Conservation (phyloP, 2,329 filamentous ascomycete genomes). For the Aspergillus sp. region DNA sequence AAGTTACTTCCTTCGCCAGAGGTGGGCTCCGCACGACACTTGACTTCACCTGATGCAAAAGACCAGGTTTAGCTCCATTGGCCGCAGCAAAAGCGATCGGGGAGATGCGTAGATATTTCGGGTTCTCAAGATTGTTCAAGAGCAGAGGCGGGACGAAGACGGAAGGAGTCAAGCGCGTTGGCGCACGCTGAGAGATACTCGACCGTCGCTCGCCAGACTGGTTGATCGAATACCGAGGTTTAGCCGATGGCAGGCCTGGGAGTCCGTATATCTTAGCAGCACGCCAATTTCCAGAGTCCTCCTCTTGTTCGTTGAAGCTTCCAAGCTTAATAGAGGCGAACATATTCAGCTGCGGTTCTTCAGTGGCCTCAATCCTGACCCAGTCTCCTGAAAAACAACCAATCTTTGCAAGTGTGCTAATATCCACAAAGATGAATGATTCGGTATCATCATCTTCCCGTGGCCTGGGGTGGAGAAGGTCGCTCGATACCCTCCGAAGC, state of each 20-base stretch:
- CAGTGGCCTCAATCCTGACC: constrained; percentile 78
- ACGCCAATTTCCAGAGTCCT: constrained; percentile 73
- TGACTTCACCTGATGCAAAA: constrained; percentile 54
- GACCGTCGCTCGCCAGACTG: constrained; percentile 52
- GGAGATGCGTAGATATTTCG: constrained; percentile 76
- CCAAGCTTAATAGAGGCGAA: constrained; percentile 65
- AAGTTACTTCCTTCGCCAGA: constrained; percentile 73
- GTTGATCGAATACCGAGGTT: constrained; percentile 59
- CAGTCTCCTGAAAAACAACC: constrained; percentile 98
- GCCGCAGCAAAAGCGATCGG: constrained; percentile 48
- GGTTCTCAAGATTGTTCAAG: constrained; percentile 78
- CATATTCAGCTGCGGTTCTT: constrained; percentile 65
- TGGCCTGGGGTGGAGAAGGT: constrained; percentile 83
- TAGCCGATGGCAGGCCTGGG: constrained; percentile 62
- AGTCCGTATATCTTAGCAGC: constrained; percentile 87
- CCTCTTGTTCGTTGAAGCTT: constrained; percentile 47
- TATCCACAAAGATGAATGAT: constrained; percentile 86
- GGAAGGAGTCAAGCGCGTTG: constrained; percentile 55
- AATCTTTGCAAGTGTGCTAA: constrained; percentile 80
- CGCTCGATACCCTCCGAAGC: constrained; percentile 69
- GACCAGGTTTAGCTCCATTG: constrained; percentile 58
- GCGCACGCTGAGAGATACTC: constrained; percentile 55
- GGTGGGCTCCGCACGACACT: constrained; percentile 55
- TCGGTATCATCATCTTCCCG: constrained; percentile 81
- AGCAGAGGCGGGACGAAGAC: constrained; percentile 84